Percentiles rank a stretch among this genome's conserved stretches.
These are phyloP conservation scores for Ascocoryne sarcoides DNA, from an alignment of 2,329 filamentous ascomycete species.

Conservation along the genomic window DNA sequence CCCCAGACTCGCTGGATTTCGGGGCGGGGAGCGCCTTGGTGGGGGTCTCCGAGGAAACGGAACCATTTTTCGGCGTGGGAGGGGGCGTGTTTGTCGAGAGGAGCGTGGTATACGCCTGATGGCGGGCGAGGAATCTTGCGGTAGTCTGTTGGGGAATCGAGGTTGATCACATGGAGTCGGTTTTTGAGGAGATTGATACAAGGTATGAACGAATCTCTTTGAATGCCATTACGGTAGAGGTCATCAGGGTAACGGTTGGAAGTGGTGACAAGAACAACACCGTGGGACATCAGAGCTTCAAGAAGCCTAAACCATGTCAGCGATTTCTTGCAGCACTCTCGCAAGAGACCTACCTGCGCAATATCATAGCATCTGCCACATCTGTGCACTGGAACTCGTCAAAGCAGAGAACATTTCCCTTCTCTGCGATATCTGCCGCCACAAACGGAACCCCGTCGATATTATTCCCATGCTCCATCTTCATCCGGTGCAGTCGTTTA, in stretches of 20 bases:
- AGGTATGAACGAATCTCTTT: slow-evolving; percentile 88
- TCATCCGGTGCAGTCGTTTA: slow-evolving; percentile 79
- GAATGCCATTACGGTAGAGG: slow-evolving; percentile 95
- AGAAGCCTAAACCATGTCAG: slow-evolving; percentile 48
- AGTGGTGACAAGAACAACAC: slow-evolving; percentile 92
- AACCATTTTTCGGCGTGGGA: slow-evolving; percentile 94
- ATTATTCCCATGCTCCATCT: slow-evolving; percentile 80
- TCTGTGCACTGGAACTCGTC: slow-evolving; percentile 99
- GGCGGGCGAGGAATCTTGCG: slow-evolving; percentile 91
- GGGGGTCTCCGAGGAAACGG: slow-evolving; percentile 78
- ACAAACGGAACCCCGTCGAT: slow-evolving; percentile 87
- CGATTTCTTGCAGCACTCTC: too few relatives aligned
- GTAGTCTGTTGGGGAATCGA: slow-evolving; percentile 93
- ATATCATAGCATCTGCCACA: slow-evolving; percentile 96
- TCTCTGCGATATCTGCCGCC: slow-evolving; percentile 84
- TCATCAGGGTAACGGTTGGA: slow-evolving; percentile 96
- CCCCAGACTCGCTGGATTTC: slow-evolving; percentile 88
- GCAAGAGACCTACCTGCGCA: slow-evolving; percentile 53
- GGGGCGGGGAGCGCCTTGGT: slow-evolving; percentile 63
- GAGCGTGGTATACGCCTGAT: slow-evolving; percentile 88
- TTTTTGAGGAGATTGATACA: slow-evolving; percentile 88
- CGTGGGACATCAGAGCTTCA: slow-evolving; percentile 87
- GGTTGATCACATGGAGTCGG: slow-evolving; percentile 79
- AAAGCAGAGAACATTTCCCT: slow-evolving; percentile 83
- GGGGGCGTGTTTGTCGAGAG: slow-evolving; percentile 67